phyloP scores from a whole-genome alignment of 108 stramenopile species.

The Nannochloropsis gaditana region DNA sequence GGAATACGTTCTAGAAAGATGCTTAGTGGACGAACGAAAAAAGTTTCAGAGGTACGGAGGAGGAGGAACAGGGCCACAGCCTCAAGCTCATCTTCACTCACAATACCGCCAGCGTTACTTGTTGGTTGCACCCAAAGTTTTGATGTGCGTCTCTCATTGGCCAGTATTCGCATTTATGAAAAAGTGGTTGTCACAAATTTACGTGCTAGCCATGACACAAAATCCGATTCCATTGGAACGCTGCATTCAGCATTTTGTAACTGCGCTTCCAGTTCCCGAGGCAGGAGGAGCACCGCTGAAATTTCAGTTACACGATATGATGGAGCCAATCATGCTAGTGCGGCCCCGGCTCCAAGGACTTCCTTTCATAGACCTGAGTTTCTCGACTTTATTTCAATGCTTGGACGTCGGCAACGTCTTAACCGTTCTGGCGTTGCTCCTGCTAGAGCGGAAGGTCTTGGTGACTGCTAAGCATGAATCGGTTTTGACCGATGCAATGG shows the following conservation, averaged over 20 bases:
- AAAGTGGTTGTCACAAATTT: conserved; percentile 9
- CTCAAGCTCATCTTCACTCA: neutral
- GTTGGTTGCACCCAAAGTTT: neutral
- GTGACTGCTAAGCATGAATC: neutral
- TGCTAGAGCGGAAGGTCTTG: neutral
- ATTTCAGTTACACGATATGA: neutral
- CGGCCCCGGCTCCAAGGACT: neutral
- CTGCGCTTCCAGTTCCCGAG: neutral
- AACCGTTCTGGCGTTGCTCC: neutral
- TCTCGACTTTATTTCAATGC: conserved; percentile 17
- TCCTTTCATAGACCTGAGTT: conserved; percentile 1
- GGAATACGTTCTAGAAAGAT: neutral
- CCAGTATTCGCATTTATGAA: neutral
- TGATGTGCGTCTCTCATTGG: conserved; percentile 15
- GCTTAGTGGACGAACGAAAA: conserved; percentile 9
- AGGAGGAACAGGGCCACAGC: conserved; percentile 9
- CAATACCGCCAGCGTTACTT: neutral
- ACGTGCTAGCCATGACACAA: conserved; percentile 17
- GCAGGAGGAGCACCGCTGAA: neutral
- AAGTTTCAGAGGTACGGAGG: neutral
- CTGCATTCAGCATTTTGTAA: neutral
- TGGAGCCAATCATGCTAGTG: neutral
- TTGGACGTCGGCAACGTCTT: neutral
- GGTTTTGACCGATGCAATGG: conserved; percentile 6
- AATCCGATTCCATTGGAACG: neutral